Conservation (phyloP, 257 asterid species). For the Solanum sejunctum region DNA sequence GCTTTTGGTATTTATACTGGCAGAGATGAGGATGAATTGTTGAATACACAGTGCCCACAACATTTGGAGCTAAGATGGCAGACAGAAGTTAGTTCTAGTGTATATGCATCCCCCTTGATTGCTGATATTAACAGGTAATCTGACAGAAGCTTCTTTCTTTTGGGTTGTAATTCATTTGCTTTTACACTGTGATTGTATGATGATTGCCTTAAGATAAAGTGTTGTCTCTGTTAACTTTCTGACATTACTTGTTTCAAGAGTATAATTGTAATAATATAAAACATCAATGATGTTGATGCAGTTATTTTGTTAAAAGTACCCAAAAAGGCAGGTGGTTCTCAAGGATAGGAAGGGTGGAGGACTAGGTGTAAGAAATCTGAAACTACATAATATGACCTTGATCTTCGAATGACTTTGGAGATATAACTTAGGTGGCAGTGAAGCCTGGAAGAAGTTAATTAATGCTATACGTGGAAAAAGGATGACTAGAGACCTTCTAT, state of each 20-base stretch:
- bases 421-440: not conserved
- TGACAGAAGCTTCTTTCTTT: not conserved
- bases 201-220: not conserved
- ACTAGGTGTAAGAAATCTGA: not conserved
- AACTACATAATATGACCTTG: not conserved
- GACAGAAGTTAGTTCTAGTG: slow-evolving; percentile 96
- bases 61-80: slow-evolving; percentile 98
- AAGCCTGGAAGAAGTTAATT: not conserved
- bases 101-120: slow-evolving; percentile 81
- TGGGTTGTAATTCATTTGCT: not conserved
- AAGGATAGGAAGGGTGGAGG: not conserved
- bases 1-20: slow-evolving; percentile 1
- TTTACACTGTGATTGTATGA: not conserved
- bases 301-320: not conserved
- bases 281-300: not conserved
- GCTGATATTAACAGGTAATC: slow-evolving; percentile 93
- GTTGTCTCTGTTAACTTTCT: not conserved
- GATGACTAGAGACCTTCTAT: not conserved
- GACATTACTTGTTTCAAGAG: not conserved
- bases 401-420: not conserved
- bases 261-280: not conserved
- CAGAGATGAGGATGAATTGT: slow-evolving; percentile 81
- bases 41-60: slow-evolving; percentile 94
- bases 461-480: not conserved
- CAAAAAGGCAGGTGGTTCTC: not conserved